These are phyloP conservation scores for Boeremia exigua DNA, from an alignment of 2,329 filamentous ascomycete genomes.

Conservation along the genomic window DNA sequence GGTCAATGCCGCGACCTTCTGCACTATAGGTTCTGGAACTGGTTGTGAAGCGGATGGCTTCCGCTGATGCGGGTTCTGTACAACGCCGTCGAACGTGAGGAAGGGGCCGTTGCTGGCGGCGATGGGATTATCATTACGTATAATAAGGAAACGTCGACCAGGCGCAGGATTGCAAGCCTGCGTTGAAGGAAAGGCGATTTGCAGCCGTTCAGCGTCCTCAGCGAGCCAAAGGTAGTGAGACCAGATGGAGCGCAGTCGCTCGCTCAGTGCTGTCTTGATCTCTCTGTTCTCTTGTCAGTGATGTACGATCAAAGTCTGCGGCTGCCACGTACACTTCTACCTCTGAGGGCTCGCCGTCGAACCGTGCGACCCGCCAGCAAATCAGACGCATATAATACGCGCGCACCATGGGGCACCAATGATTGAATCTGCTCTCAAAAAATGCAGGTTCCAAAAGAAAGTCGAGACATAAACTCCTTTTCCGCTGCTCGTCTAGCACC, in stretches of 20 bases:
- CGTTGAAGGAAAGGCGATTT: conserved; percentile 70
- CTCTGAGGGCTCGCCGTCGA: conserved; percentile 69
- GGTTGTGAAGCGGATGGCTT: conserved; percentile 32
- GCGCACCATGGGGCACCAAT: conserved; percentile 95
- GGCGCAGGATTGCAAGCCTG: conserved; percentile 85
- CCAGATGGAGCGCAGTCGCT: conserved; percentile 76
- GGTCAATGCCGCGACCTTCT: conserved; percentile 39
- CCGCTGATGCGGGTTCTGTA: conserved; percentile 48
- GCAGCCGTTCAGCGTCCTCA: conserved; percentile 66
- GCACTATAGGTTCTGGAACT: conserved; percentile 32
- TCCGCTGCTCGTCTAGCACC: conserved; percentile 68
- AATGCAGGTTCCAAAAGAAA: conserved; percentile 77
- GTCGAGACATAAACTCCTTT: conserved; percentile 71
- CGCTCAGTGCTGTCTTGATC: conserved; percentile 71
- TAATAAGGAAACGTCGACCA: conserved; percentile 84
- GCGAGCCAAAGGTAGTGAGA: conserved; percentile 79
- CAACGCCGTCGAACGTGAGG: conserved; percentile 68
- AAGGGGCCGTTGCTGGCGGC: conserved; percentile 61
- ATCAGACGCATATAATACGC: conserved; percentile 90
- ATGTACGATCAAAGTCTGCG: neutral
- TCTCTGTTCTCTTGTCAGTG: conserved; percentile 55
- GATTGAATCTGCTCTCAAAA: conserved; percentile 84
- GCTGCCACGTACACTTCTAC: conserved; percentile 67
- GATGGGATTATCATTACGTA: conserved; percentile 75
- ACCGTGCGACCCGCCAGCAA: conserved; percentile 86